These are phyloP conservation scores for Scleroderma citrinum DNA, from an alignment of 768 basidiomycete genomes.

Conservation along the genomic window DNA sequence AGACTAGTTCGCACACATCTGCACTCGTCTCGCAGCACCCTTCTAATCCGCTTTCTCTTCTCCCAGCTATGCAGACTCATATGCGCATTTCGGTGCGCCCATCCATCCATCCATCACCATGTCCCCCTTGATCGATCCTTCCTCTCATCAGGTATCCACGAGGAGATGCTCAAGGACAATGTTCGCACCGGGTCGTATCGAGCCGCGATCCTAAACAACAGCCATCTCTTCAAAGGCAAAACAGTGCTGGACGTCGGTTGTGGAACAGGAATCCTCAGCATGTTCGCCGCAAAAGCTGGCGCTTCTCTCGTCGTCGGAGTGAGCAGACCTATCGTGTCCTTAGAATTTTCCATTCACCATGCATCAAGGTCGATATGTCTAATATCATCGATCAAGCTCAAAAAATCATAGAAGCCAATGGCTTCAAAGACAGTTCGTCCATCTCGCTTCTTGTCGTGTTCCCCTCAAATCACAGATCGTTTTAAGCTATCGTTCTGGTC, in stretches of 20 bases:
- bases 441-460: not conserved
- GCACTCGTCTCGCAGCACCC: constrained; percentile 19
- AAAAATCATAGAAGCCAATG: constrained; percentile 95
- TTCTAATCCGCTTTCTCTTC: constrained; percentile 37
- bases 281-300: constrained; percentile 97
- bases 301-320: constrained; percentile 93
- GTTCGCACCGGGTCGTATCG: constrained; percentile 96
- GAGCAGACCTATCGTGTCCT: constrained; percentile 25
- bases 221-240: constrained; percentile 94
- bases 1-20: constrained; percentile 69
- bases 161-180: constrained; percentile 98
- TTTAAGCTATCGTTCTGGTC: constrained; percentile 88
- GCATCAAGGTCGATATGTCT: constrained; percentile 91
- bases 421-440: constrained; percentile 88
- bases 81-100: constrained; percentile 83
- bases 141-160: constrained; percentile 73
- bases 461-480: constrained; percentile 1
- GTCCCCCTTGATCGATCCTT: constrained; percentile 4
- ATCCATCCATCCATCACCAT: not conserved
- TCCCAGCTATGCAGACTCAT: constrained; percentile 88
- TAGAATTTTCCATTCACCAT: constrained; percentile 8
- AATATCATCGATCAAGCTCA: constrained; percentile 99
- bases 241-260: constrained; percentile 97
- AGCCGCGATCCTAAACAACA: constrained; percentile 89
- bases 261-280: constrained; percentile 95